phyloP scores from a whole-genome alignment of 75 land plant genomes.

The Pinus albicaulis region DNA sequence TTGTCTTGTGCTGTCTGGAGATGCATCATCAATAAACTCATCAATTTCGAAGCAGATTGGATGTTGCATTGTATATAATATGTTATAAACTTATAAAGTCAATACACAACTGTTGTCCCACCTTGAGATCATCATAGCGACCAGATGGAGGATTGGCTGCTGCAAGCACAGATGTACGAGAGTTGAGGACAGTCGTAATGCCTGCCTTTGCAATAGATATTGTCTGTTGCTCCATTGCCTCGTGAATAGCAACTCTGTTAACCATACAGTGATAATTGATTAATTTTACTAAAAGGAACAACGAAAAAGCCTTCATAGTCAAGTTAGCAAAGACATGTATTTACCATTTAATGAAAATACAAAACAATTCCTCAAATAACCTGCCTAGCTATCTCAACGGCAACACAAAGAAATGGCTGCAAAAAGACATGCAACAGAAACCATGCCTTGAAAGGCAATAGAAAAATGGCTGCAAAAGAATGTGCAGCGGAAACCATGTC shows the following conservation, averaged over 20 bases:
- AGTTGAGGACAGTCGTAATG: constrained; percentile 97
- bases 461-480: too few species aligned
- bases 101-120: constrained; percentile 5
- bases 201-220: constrained; percentile 99
- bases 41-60: background rate
- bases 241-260: constrained; percentile 97
- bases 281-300: background rate
- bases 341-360: too few species aligned
- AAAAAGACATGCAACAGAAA: too few species aligned
- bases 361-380: background rate
- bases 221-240: constrained; percentile 99
- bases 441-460: too few species aligned
- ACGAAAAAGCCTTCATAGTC: too few species aligned
- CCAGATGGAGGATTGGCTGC: constrained; percentile 99
- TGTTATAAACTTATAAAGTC: background rate
- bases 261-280: background rate
- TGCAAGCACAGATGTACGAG: constrained; percentile 96
- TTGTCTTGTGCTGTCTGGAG: constrained; percentile 98
- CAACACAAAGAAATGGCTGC: background rate
- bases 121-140: constrained; percentile 99
- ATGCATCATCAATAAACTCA: background rate
- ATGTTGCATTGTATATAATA: background rate
- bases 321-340: too few species aligned
- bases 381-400: background rate
- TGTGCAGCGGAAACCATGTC: too few species aligned